Evolutionary conservation across 2,329 filamentous ascomycete genomes (phyloP), one percentile per base, ranked within the genome.

Genomic region (Aspergillus awamori): DNA sequence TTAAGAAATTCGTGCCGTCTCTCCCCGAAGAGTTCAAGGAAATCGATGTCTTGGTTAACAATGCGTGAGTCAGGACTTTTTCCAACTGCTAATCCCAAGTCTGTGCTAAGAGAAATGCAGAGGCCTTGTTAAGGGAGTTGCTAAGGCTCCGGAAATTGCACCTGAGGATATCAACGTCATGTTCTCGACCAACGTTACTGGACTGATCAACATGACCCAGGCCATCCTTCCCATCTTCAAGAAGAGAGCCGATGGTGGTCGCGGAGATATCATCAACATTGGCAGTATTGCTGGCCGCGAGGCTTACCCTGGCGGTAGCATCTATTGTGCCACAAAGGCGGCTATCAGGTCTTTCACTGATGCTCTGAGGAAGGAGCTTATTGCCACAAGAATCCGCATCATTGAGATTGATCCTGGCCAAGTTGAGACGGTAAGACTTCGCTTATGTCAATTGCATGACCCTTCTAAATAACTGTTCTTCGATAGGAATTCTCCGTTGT

Each of bases 151-250:
- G 17, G 86, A 91, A 43, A 97, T 99, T 74, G 84, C 83, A 15
- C 84, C 91, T 70, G 88, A 89, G 61, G 94, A 99, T 79, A 90
- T 97, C 70, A 84, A 90, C 70, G 72, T 88, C 75, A 97, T 98
- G 93, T 92, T 97, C 74, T 80, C 86, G 51, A 98, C 95, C 61
- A 99, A 99, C 76, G 93, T 98, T 56, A 95, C 90, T 2, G 95
- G 95, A 28, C 83, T 99, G 36, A 95, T 99, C 81, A 91, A 94
- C 82, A 92, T 98, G 90, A 98, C 95, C 0, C 95, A 99, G 82
- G 91, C 91, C 49, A 83, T 97, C 62, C 80, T 98, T 17, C 87
- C 91, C 56, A 88, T 93, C 74, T 96, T 93, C 83, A 89, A 92
- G 77, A 82, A 86, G 69, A 73, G 79, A 60, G 82, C 66, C 63